Evolutionary conservation across 2,329 filamentous ascomycete genomes (phyloP).

Genomic region (Fusarium longipes): DNA sequence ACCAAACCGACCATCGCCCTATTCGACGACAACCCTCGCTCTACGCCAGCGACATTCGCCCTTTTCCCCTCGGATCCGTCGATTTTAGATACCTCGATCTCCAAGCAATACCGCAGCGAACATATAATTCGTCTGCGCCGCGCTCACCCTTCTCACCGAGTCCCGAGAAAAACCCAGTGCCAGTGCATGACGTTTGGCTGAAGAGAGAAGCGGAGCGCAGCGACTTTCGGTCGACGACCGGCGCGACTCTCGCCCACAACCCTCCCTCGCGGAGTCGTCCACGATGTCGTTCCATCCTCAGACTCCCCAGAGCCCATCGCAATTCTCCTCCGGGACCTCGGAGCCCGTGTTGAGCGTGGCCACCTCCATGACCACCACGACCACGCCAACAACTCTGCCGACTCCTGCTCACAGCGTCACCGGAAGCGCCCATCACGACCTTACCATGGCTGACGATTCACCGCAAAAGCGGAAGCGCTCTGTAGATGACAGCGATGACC

Average conservation of each 20-base stretch:
- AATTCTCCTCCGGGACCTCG: constrained; percentile 67
- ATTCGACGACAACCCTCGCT: constrained; percentile 44
- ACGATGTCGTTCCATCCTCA: constrained; percentile 75
- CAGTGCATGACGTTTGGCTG: constrained; percentile 48
- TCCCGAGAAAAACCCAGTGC: constrained; percentile 45
- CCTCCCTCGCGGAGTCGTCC: constrained; percentile 52
- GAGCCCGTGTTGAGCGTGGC: constrained; percentile 63
- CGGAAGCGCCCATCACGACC: constrained; percentile 61
- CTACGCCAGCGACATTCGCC: constrained; percentile 41
- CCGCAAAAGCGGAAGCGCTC: constrained; percentile 72
- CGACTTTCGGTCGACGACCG: constrained; percentile 50
- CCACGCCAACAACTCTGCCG: constrained; percentile 65
- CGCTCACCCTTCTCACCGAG: constrained; percentile 29
- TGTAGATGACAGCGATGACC: constrained; percentile 66
- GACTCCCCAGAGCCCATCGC: constrained; percentile 75
- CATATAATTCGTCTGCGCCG: constrained; percentile 33
- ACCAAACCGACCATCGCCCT: constrained; percentile 42
- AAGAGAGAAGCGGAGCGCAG: constrained; percentile 49
- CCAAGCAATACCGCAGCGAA: constrained; percentile 8
- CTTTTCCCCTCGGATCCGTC: constrained; percentile 30
- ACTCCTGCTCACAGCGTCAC: constrained; percentile 73
- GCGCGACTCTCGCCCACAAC: constrained; percentile 49
- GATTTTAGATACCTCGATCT: constrained; percentile 21
- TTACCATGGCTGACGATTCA: constrained; percentile 63
- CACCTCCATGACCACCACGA: constrained; percentile 63